Conservation (phyloP, 2,329 filamentous ascomycete genomes). For the Aspergillus pseudoglaucus region DNA sequence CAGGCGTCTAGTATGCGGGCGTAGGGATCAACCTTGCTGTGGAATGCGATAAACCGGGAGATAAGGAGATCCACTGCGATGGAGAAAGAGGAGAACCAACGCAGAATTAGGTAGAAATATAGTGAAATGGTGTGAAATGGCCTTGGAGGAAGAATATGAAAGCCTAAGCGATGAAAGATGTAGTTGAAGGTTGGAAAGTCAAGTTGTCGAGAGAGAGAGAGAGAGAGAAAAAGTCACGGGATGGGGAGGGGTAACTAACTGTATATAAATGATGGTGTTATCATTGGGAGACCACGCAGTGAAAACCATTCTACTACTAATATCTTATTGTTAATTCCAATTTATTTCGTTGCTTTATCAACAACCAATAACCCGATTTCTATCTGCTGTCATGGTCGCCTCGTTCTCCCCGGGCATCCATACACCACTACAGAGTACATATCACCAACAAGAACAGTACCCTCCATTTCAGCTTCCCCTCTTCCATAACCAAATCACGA, state of each 20-base stretch:
- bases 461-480: not conserved
- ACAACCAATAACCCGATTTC: no score
- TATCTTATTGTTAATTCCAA: no score
- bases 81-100: not conserved
- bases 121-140: slow-evolving; percentile 1
- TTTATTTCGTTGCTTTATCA: no score
- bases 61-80: not conserved
- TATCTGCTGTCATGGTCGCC: no score
- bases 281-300: no score
- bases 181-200: slow-evolving; percentile 1
- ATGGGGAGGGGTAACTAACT: slow-evolving; percentile 5
- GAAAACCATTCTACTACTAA: no score
- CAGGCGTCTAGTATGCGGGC: no score
- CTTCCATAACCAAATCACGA: not conserved
- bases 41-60: slow-evolving; percentile 3
- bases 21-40: no score
- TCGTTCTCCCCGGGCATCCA: no score
- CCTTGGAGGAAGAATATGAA: slow-evolving; percentile 1
- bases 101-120: slow-evolving; percentile 1
- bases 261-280: not conserved
- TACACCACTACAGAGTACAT: not conserved
- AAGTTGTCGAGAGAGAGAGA: slow-evolving; percentile 1
- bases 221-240: slow-evolving; percentile 1
- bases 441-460: slow-evolving; percentile 3
- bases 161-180: not conserved